Evolutionary conservation across 1,284 basidiomycete species (phyloP).

Genomic region (Ganoderma sinense): DNA sequence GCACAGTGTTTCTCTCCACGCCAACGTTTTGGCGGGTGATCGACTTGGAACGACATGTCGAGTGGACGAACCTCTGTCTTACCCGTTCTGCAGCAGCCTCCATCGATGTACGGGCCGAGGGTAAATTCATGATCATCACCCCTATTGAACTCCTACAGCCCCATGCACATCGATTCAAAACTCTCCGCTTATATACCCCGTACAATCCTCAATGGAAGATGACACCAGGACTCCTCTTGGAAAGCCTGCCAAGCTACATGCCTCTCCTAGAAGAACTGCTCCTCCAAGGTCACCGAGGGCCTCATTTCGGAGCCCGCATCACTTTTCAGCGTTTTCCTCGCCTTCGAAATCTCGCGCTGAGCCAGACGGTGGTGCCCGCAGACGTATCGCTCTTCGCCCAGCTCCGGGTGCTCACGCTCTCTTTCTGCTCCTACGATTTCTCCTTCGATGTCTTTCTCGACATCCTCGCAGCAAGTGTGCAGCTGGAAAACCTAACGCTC

Average conservation of each 20-base stretch:
- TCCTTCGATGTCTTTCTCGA: constrained; percentile 1
- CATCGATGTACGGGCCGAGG: neutral
- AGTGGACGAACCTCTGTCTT: neutral
- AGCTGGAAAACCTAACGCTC: neutral
- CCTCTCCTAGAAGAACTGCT: neutral
- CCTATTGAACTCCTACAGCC: neutral
- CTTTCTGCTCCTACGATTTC: neutral
- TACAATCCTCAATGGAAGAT: neutral
- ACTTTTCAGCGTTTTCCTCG: neutral
- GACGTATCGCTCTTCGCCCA: neutral
- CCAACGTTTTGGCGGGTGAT: constrained; percentile 9
- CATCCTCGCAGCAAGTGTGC: neutral
- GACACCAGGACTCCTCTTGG: neutral
- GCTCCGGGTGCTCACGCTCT: neutral
- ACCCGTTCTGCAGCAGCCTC: neutral
- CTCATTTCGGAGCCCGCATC: neutral
- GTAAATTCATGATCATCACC: no score
- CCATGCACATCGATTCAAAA: neutral
- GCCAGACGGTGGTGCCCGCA: neutral
- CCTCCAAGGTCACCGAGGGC: neutral
- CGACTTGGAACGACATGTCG: neutral
- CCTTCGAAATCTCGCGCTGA: neutral
- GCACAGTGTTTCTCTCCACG: neutral
- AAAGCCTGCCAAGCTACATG: neutral
- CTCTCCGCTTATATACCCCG: neutral